Percentiles rank a stretch among this genome's conserved stretches.
Conservation (phyloP, 2,329 filamentous ascomycete species). For the Fusarium drepaniforme region DNA sequence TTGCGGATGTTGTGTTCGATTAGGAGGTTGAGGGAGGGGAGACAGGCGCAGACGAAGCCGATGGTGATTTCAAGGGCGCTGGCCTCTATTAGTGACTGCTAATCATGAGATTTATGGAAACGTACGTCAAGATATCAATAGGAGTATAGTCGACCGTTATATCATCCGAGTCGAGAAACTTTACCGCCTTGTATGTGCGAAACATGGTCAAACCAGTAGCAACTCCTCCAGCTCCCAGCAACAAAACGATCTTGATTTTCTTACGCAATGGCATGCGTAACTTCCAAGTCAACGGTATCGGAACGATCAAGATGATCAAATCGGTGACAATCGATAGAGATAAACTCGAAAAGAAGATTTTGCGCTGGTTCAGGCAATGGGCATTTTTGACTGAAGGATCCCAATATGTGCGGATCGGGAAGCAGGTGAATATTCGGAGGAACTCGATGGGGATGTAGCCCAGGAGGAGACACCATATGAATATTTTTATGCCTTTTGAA, state of each 20-base stretch:
- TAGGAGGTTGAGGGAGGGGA: conserved; percentile 34
- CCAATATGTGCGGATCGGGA: conserved; percentile 57
- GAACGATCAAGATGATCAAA: conserved; percentile 31
- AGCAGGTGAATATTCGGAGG: conserved; percentile 57
- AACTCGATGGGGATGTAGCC: conserved; percentile 39
- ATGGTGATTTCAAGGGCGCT: conserved; percentile 36
- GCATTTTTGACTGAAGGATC: conserved; percentile 33
- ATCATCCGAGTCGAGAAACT: conserved; percentile 35
- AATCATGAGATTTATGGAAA: background rate
- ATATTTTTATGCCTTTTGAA: conserved; percentile 28
- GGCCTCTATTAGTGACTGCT: background rate
- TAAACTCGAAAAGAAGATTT: conserved; percentile 37
- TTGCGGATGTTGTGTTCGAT: conserved; percentile 28
- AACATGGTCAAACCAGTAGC: conserved; percentile 36
- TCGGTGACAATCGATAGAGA: conserved; percentile 33
- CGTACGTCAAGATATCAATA: conserved; percentile 36
- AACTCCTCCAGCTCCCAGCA: conserved; percentile 36
- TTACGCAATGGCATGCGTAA: conserved; percentile 30
- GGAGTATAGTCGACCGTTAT: conserved; percentile 34
- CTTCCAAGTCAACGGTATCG: conserved; percentile 33
- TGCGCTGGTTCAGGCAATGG: conserved; percentile 52
- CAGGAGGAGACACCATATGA: conserved; percentile 31
- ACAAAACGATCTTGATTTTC: conserved; percentile 36
- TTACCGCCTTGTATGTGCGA: conserved; percentile 12
- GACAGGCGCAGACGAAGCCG: conserved; percentile 40